Conservation (phyloP, 257 asterid species). For the Nicotiana attenuata region DNA sequence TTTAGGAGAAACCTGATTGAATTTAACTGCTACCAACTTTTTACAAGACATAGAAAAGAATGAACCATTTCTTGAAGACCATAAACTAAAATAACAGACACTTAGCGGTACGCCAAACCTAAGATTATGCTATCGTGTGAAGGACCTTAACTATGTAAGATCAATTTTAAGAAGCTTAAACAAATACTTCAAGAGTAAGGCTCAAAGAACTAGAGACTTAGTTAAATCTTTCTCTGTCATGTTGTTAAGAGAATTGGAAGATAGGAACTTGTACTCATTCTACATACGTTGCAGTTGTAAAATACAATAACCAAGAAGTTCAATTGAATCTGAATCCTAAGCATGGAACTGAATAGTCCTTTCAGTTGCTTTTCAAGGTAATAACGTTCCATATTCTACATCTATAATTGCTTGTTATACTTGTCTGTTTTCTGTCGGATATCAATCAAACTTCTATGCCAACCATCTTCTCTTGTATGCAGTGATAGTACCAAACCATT, state of each 20-base stretch:
- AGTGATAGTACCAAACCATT: not conserved
- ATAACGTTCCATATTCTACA: not conserved
- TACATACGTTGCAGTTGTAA: not conserved
- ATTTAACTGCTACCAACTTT: not conserved
- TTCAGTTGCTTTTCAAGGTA: not conserved
- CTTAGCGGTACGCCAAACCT: not conserved
- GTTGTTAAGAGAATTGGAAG: not conserved
- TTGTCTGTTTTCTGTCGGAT: not conserved
- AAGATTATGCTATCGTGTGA: not conserved
- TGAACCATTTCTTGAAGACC: not conserved
- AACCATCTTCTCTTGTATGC: not conserved
- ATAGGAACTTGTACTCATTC: not conserved
- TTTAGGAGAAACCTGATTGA: not conserved
- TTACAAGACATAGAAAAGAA: not conserved
- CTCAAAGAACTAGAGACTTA: not conserved
- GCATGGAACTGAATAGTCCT: not conserved
- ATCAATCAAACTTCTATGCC: not conserved
- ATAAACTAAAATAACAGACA: not conserved
- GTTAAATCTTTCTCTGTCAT: not conserved
- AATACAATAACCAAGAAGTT: not conserved
- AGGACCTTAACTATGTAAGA: not conserved
- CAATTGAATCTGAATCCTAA: not conserved
- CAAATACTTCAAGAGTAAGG: not conserved
- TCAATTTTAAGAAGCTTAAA: not conserved
- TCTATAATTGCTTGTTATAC: not conserved